These are phyloP conservation scores for Fusarium beomiforme DNA, from an alignment of 2,329 filamentous ascomycete genomes.

Conservation along the genomic window DNA sequence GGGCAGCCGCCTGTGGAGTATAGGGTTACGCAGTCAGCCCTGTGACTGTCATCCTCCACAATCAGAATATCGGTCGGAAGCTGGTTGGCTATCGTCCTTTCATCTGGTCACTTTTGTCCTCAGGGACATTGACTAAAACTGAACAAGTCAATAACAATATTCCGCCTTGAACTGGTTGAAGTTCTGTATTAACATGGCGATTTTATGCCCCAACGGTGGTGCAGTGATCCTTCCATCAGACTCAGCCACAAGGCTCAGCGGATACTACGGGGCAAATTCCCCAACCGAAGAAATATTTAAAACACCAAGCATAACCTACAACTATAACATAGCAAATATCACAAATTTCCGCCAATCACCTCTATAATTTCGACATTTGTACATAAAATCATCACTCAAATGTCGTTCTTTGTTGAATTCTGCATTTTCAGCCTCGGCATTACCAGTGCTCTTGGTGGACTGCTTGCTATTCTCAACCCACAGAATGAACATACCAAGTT, in stretches of 20 bases:
- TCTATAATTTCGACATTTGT: too few species aligned
- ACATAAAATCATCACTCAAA: background rate
- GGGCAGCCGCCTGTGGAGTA: background rate
- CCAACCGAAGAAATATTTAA: background rate
- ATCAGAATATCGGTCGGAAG: background rate
- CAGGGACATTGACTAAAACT: accelerated
- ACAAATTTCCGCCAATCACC: accelerated
- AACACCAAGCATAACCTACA: background rate
- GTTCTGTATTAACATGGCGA: accelerated
- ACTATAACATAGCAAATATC: accelerated
- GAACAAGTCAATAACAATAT: accelerated
- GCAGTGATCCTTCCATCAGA: background rate
- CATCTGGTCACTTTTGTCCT: accelerated
- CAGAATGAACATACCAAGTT: background rate
- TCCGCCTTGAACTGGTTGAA: accelerated
- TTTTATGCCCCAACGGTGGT: background rate
- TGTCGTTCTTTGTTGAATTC: background rate
- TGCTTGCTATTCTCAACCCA: background rate
- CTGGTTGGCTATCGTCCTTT: too few species aligned
- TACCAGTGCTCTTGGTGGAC: background rate
- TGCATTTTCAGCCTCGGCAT: background rate
- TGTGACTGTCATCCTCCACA: too few species aligned
- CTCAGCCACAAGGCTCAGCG: background rate
- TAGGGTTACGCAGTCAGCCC: background rate
- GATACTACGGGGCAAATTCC: background rate